phyloP scores from a whole-genome alignment of 176 grass and related monocot species.

The Hsuehochloa calcarea region DNA sequence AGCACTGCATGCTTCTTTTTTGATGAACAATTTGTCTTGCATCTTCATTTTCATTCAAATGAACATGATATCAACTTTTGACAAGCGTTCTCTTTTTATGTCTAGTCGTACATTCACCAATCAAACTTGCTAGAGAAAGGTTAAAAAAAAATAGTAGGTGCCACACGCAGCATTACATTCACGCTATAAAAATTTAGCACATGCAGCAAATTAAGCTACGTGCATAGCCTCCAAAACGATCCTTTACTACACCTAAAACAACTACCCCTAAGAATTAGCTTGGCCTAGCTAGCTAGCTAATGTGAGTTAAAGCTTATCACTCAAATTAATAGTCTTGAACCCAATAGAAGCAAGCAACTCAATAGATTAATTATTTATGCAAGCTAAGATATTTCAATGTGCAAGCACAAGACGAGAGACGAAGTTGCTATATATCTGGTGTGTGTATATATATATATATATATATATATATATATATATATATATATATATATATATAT shows the following conservation, averaged over 20 bases:
- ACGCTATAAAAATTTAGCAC: constrained; percentile 1
- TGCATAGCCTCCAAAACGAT: not conserved
- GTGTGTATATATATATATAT: too few relatives aligned
- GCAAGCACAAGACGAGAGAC: not conserved
- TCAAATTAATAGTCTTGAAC: not conserved
- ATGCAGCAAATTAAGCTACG: not conserved
- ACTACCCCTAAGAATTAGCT: not conserved
- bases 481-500: too few relatives aligned
- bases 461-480: too few relatives aligned
- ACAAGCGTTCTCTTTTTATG: not conserved
- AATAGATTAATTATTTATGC: too few relatives aligned
- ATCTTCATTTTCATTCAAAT: not conserved
- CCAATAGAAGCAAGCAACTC: not conserved
- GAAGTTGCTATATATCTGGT: not conserved
- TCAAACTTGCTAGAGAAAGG: constrained; percentile 13
- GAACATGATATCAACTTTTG: constrained; percentile 18
- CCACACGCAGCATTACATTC: not conserved
- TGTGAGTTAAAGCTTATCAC: not conserved
- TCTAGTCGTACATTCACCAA: constrained; percentile 22
- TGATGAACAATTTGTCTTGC: not conserved
- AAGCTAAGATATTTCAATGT: not conserved
- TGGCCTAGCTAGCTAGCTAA: not conserved
- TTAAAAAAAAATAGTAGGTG: not conserved
- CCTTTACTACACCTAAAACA: not conserved
- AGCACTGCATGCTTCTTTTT: not conserved